Evolutionary conservation across 257 asterid species (phyloP).

Genomic region (Pogostemon cablin): DNA sequence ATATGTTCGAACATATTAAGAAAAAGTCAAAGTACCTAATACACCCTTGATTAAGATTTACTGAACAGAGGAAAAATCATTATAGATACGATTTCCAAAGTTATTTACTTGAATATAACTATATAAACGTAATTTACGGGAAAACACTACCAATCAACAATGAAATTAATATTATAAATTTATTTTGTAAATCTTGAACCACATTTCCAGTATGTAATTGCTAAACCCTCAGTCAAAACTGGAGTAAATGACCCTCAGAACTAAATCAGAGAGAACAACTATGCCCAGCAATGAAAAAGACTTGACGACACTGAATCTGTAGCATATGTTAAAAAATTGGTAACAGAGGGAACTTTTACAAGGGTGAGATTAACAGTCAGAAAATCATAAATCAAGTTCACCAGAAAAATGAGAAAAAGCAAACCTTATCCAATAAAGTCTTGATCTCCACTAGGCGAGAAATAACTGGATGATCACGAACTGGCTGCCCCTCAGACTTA

Average conservation of each 20-base stretch:
- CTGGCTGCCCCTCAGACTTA: slow-evolving; percentile 90
- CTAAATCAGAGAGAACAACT: background rate
- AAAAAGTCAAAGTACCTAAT: no score
- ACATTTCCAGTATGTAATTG: background rate
- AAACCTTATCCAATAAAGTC: slow-evolving; percentile 86
- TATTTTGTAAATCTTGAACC: background rate
- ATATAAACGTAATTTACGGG: no score
- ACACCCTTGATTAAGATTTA: no score
- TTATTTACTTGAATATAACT: no score
- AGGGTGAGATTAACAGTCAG: slow-evolving; percentile 1
- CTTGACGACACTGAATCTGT: background rate
- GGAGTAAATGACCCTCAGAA: background rate
- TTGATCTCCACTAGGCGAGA: slow-evolving; percentile 85
- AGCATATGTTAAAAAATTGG: background rate
- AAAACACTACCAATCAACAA: no score
- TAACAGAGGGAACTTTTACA: background rate
- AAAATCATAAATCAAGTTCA: slow-evolving; percentile 17
- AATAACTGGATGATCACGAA: slow-evolving; percentile 95
- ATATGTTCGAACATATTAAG: no score
- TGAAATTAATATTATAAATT: no score
- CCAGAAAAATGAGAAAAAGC: slow-evolving; percentile 26
- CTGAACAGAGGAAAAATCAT: no score
- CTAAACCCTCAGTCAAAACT: background rate
- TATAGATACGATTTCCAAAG: no score
- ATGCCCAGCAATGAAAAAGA: background rate